A percentile compares a stretch with the other conserved stretches of the same genome.
phyloP scores from a whole-genome alignment of 306 rosid genomes.

The Acacia crassicarpa region DNA sequence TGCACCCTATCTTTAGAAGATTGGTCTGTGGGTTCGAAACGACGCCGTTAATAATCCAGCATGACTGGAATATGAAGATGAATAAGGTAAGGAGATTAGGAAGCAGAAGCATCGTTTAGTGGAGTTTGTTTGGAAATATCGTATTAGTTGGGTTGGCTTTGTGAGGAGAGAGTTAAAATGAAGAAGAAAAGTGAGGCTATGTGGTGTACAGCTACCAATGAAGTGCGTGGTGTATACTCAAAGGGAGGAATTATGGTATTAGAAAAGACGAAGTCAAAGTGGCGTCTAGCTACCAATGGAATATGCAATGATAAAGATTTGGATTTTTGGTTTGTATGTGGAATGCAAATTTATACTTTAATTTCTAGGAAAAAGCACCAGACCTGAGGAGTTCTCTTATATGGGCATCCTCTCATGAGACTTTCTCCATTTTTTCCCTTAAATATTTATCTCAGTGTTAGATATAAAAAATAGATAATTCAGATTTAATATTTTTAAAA shows the following conservation, averaged over 20 bases:
- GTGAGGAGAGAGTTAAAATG: not conserved
- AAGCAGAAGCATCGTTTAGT: not conserved
- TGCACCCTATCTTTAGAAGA: slow-evolving; percentile 42
- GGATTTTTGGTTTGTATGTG: not conserved
- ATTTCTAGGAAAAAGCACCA: no score
- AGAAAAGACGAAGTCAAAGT: not conserved
- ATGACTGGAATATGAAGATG: not conserved
- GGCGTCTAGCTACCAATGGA: not conserved
- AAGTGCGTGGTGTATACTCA: not conserved
- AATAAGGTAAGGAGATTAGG: not conserved
- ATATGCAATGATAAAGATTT: no score
- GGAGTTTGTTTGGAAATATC: not conserved
- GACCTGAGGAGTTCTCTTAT: no score
- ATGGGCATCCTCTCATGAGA: no score
- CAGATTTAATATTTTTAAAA: no score
- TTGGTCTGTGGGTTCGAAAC: slow-evolving; percentile 42
- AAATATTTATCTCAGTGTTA: no score
- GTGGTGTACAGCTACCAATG: not conserved
- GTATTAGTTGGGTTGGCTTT: not conserved
- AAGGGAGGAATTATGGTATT: not conserved
- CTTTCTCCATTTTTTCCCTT: no score
- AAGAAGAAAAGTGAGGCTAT: not conserved
- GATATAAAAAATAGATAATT: no score
- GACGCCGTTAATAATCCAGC: slow-evolving; percentile 1
- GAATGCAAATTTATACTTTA: not conserved